Percentiles rank a stretch among this genome's conserved stretches.
phyloP scores from a whole-genome alignment of 257 asterid species.

The Leptodermis oblonga region DNA sequence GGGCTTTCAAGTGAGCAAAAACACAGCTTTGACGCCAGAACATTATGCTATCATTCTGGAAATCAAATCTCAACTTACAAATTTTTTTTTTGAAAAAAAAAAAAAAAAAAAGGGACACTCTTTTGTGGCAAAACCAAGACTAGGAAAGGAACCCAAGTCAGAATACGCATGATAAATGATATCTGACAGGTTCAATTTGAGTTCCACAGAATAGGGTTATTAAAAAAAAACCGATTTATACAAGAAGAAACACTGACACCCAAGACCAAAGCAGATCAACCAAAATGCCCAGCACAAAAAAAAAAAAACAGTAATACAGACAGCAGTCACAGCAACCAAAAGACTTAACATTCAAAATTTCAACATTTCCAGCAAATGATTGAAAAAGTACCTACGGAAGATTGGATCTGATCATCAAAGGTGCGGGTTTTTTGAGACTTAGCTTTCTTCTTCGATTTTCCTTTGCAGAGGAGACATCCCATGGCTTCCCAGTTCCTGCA shows the following conservation, averaged over 20 bases:
- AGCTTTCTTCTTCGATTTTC: conserved; percentile 61
- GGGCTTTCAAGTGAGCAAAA: background rate
- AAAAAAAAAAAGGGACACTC: background rate
- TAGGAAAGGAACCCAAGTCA: background rate
- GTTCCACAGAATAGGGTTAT: background rate
- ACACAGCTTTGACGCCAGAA: background rate
- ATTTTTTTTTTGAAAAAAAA: background rate
- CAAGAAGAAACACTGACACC: background rate
- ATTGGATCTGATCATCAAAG: conserved; percentile 68
- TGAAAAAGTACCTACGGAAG: conserved; percentile 41
- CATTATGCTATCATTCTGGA: background rate
- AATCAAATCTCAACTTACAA: background rate
- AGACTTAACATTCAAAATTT: too few relatives aligned
- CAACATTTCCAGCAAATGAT: background rate
- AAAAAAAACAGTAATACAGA: background rate
- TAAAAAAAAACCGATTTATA: background rate
- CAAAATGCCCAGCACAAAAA: background rate
- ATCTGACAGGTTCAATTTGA: background rate
- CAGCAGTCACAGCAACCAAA: too few relatives aligned
- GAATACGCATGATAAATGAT: background rate
- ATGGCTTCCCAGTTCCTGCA: conserved; percentile 10
- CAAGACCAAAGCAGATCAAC: conserved; percentile 3
- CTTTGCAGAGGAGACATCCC: conserved; percentile 56
- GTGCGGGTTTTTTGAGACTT: conserved; percentile 36
- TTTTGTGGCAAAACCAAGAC: background rate